Base-by-base conservation (phyloP, 768 basidiomycete genomes). In the Rubroboletus pulcherrimus region DNA sequence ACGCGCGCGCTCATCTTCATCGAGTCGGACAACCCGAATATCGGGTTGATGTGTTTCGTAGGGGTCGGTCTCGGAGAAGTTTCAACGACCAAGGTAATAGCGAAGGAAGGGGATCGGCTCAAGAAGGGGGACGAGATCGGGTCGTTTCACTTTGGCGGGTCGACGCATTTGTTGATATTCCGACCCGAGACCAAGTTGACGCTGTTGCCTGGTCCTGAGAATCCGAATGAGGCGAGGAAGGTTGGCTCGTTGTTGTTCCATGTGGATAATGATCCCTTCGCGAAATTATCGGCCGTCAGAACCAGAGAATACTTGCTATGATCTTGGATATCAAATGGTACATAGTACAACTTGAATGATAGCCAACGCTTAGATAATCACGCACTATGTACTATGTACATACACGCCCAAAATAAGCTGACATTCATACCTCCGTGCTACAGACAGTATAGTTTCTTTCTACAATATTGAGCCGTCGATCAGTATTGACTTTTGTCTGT, bases 61-160 rank as follows among this genome's bases (percentile, higher is more conserved):
- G 82, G 68, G 0, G 75, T 86, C 10, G 85, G 85, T 0, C 83
- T 87, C 75, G 73, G 74, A 1, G 85, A 87, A 66, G 76, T 86
- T 1, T 86, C 82, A 33, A 85, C 82, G n/a, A 81, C 79, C 56
- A 76, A 79, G 57, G 63, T 78, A 19, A 77, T 70, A 1, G 83
- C 85, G 21, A 68, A 67, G 62, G 71, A 65, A 15, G 79, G 80
- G 0, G 65, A 83, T 31, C 55, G 56, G 38, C 66, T 86, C 24
- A 71, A 68, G 51, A 79, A 78, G 58, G 84, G 86, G 1, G 79
- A 85, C 30, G 68, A 85, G 63, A 55, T 83, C 0, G 86, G 85
- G 56, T 78, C 75, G 71, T 83, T 87, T 75, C 83, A 84, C 61
- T 85, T 84, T 69, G 82, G 82, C 1, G 83, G 83, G 3, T 85